phyloP scores from a whole-genome alignment of 2,329 filamentous ascomycete species.

The Emergomyces orientalis region DNA sequence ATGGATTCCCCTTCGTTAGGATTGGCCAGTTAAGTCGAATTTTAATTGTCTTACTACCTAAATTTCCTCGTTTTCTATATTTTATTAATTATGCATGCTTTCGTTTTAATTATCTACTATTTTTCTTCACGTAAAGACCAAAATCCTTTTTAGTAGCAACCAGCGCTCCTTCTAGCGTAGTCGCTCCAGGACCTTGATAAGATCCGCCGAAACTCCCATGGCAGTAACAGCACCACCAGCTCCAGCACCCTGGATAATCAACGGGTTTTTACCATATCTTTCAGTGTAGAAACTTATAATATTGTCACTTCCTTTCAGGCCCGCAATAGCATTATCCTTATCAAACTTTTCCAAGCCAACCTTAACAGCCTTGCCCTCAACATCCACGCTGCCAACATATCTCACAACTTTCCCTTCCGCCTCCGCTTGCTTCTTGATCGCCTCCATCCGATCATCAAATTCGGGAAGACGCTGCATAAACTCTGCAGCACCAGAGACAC shows the following conservation, averaged over 20 bases:
- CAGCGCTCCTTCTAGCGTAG: slow-evolving; percentile 41
- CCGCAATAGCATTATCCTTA: slow-evolving; percentile 79
- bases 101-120: not conserved
- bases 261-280: slow-evolving; percentile 79
- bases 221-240: slow-evolving; percentile 93
- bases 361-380: slow-evolving; percentile 70
- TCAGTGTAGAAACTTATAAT: slow-evolving; percentile 98
- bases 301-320: slow-evolving; percentile 94
- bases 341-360: slow-evolving; percentile 89
- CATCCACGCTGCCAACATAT: slow-evolving; percentile 89
- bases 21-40: not conserved
- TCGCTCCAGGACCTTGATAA: slow-evolving; percentile 77
- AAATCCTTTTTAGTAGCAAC: not conserved
- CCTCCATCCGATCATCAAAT: slow-evolving; percentile 85
- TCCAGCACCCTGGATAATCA: slow-evolving; percentile 90
- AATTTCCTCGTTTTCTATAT: not conserved
- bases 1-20: not conserved
- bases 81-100: not conserved
- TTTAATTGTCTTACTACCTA: not conserved
- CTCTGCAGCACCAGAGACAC: slow-evolving; percentile 65
- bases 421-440: slow-evolving; percentile 74
- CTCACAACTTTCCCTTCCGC: slow-evolving; percentile 83
- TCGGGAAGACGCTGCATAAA: slow-evolving; percentile 72
- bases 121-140: not conserved
- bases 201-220: slow-evolving; percentile 91